Evolutionary conservation across 495 filamentous ascomycete genomes (phyloP).

Genomic region (Stereocaulon alpinum): DNA sequence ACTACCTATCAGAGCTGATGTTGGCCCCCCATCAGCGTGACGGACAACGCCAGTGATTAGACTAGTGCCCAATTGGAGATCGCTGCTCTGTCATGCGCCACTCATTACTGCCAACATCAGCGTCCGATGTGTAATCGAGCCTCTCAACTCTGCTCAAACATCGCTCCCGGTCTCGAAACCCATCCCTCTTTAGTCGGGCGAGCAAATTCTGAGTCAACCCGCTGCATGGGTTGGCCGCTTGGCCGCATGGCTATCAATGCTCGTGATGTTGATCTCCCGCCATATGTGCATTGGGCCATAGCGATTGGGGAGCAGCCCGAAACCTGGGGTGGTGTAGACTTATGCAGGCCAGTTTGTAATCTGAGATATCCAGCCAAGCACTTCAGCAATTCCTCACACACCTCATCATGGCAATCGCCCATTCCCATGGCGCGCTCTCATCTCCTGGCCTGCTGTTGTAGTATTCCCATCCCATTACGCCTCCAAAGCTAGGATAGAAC

Average conservation of each 20-base stretch:
- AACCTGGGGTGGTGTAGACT: constrained; percentile 4
- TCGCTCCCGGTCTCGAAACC: neutral
- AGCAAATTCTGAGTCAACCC: neutral
- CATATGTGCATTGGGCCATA: neutral
- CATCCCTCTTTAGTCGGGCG: neutral
- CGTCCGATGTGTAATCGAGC: neutral
- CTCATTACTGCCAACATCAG: neutral
- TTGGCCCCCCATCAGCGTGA: neutral
- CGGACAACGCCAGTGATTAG: neutral
- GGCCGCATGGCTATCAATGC: neutral
- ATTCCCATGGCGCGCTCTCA: constrained; percentile 53
- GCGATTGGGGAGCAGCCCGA: neutral
- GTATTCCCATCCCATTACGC: constrained; percentile 84
- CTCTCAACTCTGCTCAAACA: no score
- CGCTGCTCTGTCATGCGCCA: constrained; percentile 11
- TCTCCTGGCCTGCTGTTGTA: constrained; percentile 46
- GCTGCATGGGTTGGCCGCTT: neutral
- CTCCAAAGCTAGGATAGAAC: constrained; percentile 57
- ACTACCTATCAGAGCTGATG: neutral
- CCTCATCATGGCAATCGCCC: constrained; percentile 48
- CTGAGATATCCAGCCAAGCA: neutral
- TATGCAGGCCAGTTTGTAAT: neutral
- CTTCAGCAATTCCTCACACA: constrained; percentile 7
- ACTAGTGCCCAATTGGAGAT: constrained; percentile 13
- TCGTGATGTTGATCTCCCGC: constrained; percentile 14